A percentile compares a stretch with the other conserved stretches of the same genome.
These are phyloP conservation scores for Trichoderma sp. DNA, from an alignment of 2,329 filamentous ascomycete genomes.

Conservation along the genomic window DNA sequence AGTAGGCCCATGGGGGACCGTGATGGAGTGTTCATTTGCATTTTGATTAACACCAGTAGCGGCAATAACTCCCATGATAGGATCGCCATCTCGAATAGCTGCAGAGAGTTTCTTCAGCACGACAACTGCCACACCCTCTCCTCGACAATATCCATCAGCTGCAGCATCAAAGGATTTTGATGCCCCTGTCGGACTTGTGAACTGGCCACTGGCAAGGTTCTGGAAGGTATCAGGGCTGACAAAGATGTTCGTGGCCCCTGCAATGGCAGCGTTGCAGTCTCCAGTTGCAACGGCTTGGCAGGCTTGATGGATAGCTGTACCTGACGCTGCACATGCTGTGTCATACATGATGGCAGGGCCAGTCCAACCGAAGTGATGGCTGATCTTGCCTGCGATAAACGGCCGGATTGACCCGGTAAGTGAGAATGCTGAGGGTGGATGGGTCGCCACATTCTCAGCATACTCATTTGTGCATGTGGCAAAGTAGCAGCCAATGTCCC, in stretches of 20 bases:
- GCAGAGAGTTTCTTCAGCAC: conserved; percentile 45
- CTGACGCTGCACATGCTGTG: conserved; percentile 40
- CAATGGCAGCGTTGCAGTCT: conserved; percentile 36
- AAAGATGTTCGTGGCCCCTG: conserved; percentile 41
- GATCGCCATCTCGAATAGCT: neutral
- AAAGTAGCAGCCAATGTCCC: conserved; percentile 37
- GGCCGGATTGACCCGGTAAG: conserved; percentile 36
- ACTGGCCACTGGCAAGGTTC: conserved; percentile 27
- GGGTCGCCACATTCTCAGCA: conserved; percentile 39
- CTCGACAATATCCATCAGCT: conserved; percentile 53
- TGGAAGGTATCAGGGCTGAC: conserved; percentile 29
- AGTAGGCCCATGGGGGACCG: neutral
- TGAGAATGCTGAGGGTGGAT: conserved; percentile 38
- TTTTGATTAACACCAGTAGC: neutral
- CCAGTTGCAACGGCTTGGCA: conserved; percentile 32
- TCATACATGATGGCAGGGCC: conserved; percentile 38
- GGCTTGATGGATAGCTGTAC: conserved; percentile 37
- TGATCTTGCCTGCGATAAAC: conserved; percentile 36
- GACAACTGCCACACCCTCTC: conserved; percentile 46
- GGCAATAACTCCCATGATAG: neutral
- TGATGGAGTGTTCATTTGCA: neutral
- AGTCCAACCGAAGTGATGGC: conserved; percentile 39
- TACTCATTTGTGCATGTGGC: conserved; percentile 39
- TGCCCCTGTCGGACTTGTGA: conserved; percentile 33
- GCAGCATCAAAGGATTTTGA: conserved; percentile 35